Evolutionary conservation across 1,139 yeast species (phyloP).

Genomic region (Arxiozyma slooffiae): DNA sequence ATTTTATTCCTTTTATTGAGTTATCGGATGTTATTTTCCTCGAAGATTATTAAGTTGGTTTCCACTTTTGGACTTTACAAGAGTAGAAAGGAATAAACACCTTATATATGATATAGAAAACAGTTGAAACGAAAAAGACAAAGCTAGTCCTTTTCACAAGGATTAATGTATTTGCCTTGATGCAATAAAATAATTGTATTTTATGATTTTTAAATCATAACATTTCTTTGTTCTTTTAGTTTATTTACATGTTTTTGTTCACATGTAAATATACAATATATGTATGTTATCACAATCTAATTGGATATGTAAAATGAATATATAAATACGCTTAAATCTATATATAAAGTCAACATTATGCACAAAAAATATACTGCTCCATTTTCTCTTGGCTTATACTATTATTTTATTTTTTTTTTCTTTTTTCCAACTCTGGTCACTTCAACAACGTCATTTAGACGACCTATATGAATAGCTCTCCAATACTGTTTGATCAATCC

Average conservation of each 20-base stretch:
- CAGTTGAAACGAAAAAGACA: background rate
- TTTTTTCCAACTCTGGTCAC: background rate
- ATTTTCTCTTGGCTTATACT: no score
- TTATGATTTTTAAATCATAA: no score
- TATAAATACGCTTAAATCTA: background rate
- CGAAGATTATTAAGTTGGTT: background rate
- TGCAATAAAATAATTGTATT: no score
- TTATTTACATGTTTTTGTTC: background rate
- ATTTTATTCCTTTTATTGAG: background rate
- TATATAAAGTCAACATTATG: background rate
- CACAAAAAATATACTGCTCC: no score
- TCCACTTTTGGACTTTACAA: background rate
- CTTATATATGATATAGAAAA: no score
- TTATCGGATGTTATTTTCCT: background rate
- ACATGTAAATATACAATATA: background rate
- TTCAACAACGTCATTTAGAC: background rate
- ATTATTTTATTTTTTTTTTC: no score
- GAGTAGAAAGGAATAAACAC: no score
- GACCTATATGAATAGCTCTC: background rate
- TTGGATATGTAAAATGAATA: background rate
- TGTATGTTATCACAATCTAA: no score
- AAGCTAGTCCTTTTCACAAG: no score
- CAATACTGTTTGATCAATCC: constrained; percentile 1
- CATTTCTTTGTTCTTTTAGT: background rate
- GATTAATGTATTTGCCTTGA: no score